phyloP scores from a whole-genome alignment of 805 yeast genomes.

The Candida vartiovaarae region DNA sequence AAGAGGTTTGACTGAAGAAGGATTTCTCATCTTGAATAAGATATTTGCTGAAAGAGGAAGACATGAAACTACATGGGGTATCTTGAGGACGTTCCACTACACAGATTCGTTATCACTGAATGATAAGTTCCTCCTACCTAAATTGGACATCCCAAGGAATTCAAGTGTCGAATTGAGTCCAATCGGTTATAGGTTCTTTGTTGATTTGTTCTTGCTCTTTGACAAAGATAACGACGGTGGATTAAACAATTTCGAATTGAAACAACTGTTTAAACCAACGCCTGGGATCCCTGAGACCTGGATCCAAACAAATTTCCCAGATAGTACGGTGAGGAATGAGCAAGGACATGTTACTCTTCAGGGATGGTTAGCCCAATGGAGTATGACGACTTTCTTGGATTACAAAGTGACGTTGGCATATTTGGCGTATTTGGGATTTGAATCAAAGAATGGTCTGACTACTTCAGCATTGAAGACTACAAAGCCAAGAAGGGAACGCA shows the following conservation, averaged over 20 bases:
- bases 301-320: constrained; percentile 81
- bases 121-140: constrained; percentile 75
- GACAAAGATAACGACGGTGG: constrained; percentile 98
- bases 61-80: constrained; percentile 97
- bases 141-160: constrained; percentile 61
- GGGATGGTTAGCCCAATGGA: constrained; percentile 99
- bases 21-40: constrained; percentile 71
- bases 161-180: constrained; percentile 91
- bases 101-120: constrained; percentile 85
- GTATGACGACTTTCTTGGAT: constrained; percentile 87
- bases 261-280: constrained; percentile 71
- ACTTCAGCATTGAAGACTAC: constrained; percentile 67
- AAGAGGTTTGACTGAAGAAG: constrained; percentile 62
- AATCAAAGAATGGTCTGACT: constrained; percentile 28
- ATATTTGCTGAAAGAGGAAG: constrained; percentile 86
- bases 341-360: constrained; percentile 86
- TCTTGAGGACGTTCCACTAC: constrained; percentile 78
- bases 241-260: constrained; percentile 64
- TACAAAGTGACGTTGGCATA: constrained; percentile 80
- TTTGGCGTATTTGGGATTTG: constrained; percentile 85
- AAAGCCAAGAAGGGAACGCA: constrained; percentile 66
- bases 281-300: constrained; percentile 90
- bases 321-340: constrained; percentile 83
- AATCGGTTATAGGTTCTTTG: constrained; percentile 83
- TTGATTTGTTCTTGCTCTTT: constrained; percentile 78